phyloP scores from a whole-genome alignment of 2,329 filamentous ascomycete species.

The Dactylellina sp. region DNA sequence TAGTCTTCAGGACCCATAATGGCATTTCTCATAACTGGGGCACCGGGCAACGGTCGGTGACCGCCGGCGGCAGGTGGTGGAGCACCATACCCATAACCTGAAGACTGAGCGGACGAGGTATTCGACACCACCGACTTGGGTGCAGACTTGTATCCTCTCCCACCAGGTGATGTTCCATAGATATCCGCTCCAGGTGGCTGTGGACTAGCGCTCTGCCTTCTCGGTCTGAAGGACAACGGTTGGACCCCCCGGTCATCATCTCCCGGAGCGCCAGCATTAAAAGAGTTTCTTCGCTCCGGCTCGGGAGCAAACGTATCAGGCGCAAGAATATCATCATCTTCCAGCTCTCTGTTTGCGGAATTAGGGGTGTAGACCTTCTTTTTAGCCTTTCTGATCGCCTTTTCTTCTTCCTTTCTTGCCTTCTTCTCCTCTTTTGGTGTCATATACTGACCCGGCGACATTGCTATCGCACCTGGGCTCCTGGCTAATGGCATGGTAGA shows the following conservation, averaged over 20 bases:
- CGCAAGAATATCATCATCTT: constrained; percentile 59
- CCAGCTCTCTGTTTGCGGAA: constrained; percentile 58
- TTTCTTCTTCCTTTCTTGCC: constrained; percentile 46
- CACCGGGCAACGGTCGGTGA: constrained; percentile 44
- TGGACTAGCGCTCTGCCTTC: constrained; percentile 43
- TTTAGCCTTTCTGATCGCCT: constrained; percentile 57
- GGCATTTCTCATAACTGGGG: constrained; percentile 52
- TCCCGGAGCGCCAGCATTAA: constrained; percentile 7
- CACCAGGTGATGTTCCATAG: constrained; percentile 43
- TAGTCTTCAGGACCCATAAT: constrained; percentile 54
- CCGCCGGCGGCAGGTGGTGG: constrained; percentile 13
- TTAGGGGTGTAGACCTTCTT: constrained; percentile 58
- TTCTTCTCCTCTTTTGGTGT: constrained; percentile 54
- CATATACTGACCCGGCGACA: constrained; percentile 52
- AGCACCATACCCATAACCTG: constrained; percentile 38
- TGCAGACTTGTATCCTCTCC: constrained; percentile 24
- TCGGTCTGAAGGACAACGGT: constrained; percentile 44
- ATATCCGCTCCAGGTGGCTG: constrained; percentile 36
- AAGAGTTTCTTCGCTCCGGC: constrained; percentile 53
- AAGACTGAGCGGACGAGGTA: constrained; percentile 19
- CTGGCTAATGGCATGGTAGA: constrained; percentile 50
- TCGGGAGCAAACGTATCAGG: constrained; percentile 60
- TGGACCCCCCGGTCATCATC: constrained; percentile 19
- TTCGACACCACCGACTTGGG: constrained; percentile 34
- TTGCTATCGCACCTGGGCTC: constrained; percentile 42